Evolutionary conservation across 768 basidiomycete species (phyloP).

Genomic region (Boletus subcaerulescens): DNA sequence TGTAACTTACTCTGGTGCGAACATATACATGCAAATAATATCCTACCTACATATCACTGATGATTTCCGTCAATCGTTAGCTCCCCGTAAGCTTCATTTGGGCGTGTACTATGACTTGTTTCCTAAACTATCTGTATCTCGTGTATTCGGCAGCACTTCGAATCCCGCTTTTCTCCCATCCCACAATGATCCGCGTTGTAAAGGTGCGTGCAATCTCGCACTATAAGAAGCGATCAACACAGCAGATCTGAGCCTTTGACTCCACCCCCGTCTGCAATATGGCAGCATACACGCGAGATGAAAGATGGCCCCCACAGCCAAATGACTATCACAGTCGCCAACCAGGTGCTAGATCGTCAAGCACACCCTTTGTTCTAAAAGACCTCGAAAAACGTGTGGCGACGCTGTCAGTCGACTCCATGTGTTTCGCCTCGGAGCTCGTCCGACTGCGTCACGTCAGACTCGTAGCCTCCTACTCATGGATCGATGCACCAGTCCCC

Average conservation of each 20-base stretch:
- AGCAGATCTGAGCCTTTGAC: neutral
- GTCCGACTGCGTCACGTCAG: slow-evolving; percentile 39
- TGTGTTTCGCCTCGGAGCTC: slow-evolving; percentile 12
- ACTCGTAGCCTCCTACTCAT: slow-evolving; percentile 53
- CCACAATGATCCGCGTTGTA: slow-evolving; percentile 10
- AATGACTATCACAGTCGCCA: neutral
- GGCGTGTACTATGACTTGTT: no score
- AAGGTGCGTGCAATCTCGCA: neutral
- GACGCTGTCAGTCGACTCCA: slow-evolving; percentile 14
- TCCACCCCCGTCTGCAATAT: slow-evolving; percentile 7
- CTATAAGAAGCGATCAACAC: slow-evolving; percentile 1
- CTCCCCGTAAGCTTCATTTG: no score
- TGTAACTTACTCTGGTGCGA: no score
- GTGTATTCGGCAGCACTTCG: no score
- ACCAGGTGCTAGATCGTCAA: neutral
- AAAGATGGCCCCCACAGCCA: slow-evolving; percentile 10
- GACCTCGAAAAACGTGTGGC: slow-evolving; percentile 19
- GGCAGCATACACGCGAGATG: slow-evolving; percentile 15
- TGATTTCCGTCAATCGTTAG: no score
- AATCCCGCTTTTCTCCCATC: neutral
- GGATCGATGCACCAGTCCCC: slow-evolving; percentile 41
- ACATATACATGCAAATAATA: no score
- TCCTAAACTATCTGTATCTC: no score
- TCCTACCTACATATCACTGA: no score
- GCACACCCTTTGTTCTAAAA: slow-evolving; percentile 17